Percentiles rank a stretch among this genome's conserved stretches.
phyloP scores from a whole-genome alignment of 768 basidiomycete genomes.

The Suillus brevipes region DNA sequence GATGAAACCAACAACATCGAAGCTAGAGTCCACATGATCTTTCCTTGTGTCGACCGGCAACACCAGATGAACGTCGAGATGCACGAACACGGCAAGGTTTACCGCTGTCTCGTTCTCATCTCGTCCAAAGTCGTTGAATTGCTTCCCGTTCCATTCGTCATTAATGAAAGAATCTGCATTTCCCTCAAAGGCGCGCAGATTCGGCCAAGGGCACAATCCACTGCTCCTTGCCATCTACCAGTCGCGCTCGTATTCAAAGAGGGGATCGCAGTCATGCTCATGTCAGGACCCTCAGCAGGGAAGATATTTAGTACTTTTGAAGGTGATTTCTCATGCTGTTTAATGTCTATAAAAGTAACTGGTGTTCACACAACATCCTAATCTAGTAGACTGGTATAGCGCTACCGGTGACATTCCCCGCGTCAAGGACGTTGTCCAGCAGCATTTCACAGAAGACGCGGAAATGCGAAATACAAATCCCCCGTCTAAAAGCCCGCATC shows the following conservation, averaged over 20 bases:
- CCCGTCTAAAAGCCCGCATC: neutral
- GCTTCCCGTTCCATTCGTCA: constrained; percentile 38
- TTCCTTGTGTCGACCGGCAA: constrained; percentile 33
- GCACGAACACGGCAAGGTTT: constrained; percentile 13
- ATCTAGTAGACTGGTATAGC: constrained; percentile 29
- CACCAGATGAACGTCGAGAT: constrained; percentile 34
- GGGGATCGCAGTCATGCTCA: constrained; percentile 45
- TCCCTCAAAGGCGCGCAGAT: constrained; percentile 46
- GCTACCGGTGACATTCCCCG: constrained; percentile 10
- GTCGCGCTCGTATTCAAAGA: constrained; percentile 42
- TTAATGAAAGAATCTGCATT: constrained; percentile 44
- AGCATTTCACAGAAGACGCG: constrained; percentile 5
- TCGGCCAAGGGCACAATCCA: constrained; percentile 28
- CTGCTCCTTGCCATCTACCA: constrained; percentile 36
- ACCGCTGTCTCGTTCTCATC: constrained; percentile 43
- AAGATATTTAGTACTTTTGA: constrained; percentile 42
- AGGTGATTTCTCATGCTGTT: constrained; percentile 27
- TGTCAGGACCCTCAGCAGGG: constrained; percentile 30
- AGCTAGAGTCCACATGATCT: constrained; percentile 46
- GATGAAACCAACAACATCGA: constrained; percentile 42
- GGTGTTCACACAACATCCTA: neutral
- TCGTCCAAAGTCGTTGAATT: constrained; percentile 35
- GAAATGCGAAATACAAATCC: neutral
- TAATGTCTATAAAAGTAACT: neutral
- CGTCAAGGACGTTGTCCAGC: constrained; percentile 15